These are phyloP conservation scores for Penicillium canariense DNA, from an alignment of 495 filamentous ascomycete species.

Conservation along the genomic window DNA sequence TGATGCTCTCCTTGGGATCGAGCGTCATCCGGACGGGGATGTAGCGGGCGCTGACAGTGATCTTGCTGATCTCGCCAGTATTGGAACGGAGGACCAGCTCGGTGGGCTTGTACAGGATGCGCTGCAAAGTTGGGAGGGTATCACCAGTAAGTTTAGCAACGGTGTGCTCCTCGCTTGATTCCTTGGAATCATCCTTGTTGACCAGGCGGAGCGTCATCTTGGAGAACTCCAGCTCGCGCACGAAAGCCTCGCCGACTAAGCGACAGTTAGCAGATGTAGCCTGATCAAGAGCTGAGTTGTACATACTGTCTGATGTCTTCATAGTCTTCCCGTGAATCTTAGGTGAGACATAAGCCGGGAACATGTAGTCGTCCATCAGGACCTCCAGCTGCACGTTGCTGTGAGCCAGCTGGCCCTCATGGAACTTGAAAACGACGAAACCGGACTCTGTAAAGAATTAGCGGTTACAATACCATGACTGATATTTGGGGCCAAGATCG, in stretches of 20 bases:
- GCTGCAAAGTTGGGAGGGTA: slow-evolving; percentile 80
- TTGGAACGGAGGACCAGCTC: slow-evolving; percentile 71
- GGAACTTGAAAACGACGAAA: slow-evolving; percentile 89
- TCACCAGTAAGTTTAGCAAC: slow-evolving; percentile 81
- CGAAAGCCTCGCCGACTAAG: slow-evolving; percentile 83
- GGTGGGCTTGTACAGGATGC: slow-evolving; percentile 88
- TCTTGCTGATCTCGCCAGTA: slow-evolving; percentile 70
- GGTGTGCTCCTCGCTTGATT: slow-evolving; percentile 66
- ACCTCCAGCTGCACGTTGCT: slow-evolving; percentile 80
- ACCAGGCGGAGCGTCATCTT: slow-evolving; percentile 83
- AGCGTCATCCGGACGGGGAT: slow-evolving; percentile 91
- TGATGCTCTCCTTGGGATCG: slow-evolving; percentile 93
- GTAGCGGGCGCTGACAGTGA: slow-evolving; percentile 91
- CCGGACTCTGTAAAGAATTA: slow-evolving; percentile 65
- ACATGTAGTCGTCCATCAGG: slow-evolving; percentile 90
- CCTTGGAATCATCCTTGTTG: slow-evolving; percentile 70
- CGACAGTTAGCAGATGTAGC: slow-evolving; percentile 4
- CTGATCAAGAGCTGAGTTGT: neutral
- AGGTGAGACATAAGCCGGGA: slow-evolving; percentile 80
- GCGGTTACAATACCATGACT: slow-evolving; percentile 2
- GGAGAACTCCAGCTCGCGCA: slow-evolving; percentile 94
- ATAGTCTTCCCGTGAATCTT: slow-evolving; percentile 63
- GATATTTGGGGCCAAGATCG: too few species aligned
- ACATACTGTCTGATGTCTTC: slow-evolving; percentile 76
- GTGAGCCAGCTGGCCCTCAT: slow-evolving; percentile 78